A percentile compares a stretch with the other conserved stretches of the same genome.
phyloP scores from a whole-genome alignment of 2,329 filamentous ascomycete species.

The Elsinoe batatas region DNA sequence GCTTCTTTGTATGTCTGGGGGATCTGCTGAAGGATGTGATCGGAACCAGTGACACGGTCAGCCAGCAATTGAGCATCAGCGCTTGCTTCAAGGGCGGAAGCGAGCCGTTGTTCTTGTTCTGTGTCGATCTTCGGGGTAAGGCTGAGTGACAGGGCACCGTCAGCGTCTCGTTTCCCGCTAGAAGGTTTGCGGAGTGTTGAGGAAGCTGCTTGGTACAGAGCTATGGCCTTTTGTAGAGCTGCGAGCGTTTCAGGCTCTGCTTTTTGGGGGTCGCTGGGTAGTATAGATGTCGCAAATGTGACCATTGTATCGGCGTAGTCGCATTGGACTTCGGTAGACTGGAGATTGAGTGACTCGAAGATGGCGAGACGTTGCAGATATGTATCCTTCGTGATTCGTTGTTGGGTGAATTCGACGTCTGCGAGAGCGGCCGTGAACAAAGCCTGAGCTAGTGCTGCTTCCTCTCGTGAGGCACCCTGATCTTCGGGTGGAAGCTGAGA shows the following conservation, averaged over 20 bases:
- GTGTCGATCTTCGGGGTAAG: neutral
- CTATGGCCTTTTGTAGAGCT: neutral
- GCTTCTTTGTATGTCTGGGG: neutral
- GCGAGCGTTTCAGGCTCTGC: neutral
- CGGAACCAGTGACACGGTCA: neutral
- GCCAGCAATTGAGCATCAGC: neutral
- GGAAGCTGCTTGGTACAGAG: neutral
- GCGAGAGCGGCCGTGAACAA: constrained; percentile 48
- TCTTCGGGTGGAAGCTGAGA: constrained; percentile 26
- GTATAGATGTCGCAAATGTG: constrained; percentile 33
- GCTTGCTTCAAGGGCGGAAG: neutral
- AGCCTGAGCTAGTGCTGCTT: constrained; percentile 40
- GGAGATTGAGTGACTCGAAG: constrained; percentile 26
- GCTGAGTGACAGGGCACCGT: neutral
- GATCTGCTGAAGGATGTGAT: neutral
- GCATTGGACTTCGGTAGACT: constrained; percentile 41
- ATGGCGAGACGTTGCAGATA: constrained; percentile 39
- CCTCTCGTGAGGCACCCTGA: constrained; percentile 18
- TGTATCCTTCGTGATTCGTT: constrained; percentile 40
- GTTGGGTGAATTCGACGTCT: constrained; percentile 47
- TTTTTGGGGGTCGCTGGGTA: neutral
- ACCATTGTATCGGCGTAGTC: constrained; percentile 49
- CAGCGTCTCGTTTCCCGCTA: neutral
- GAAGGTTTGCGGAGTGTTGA: neutral
- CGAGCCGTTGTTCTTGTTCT: neutral